Percentiles rank a stretch among this genome's conserved stretches.
Conservation (phyloP, 2,329 filamentous ascomycete species). For the Paraphoma sp. region DNA sequence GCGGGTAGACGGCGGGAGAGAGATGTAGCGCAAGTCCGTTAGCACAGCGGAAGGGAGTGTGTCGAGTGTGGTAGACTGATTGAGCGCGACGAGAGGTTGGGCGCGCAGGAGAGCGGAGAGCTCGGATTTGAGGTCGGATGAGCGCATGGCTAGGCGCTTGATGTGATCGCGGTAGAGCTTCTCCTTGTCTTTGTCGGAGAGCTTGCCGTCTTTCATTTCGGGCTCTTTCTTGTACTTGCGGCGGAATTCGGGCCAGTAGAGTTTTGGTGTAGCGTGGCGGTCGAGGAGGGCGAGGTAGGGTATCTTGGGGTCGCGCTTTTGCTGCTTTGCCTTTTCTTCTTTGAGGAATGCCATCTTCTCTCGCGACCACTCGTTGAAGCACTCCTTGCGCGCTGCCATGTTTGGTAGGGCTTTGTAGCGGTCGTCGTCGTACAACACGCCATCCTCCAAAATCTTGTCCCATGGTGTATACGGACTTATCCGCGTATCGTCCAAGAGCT, state of each 20-base stretch:
- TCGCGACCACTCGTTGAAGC: constrained; percentile 83
- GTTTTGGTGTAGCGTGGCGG: constrained; percentile 81
- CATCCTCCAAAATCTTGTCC: constrained; percentile 87
- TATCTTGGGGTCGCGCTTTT: constrained; percentile 82
- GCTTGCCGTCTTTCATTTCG: constrained; percentile 74
- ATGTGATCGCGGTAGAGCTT: constrained; percentile 80
- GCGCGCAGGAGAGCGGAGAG: constrained; percentile 69
- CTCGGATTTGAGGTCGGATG: constrained; percentile 72
- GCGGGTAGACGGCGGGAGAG: constrained; percentile 65
- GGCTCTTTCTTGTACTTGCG: constrained; percentile 85
- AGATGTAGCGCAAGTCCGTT: constrained; percentile 73
- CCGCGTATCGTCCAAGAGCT: constrained; percentile 80
- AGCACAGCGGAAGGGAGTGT: constrained; percentile 69
- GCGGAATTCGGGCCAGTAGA: constrained; percentile 98
- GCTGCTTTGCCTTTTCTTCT: constrained; percentile 74
- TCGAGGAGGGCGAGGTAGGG: constrained; percentile 83
- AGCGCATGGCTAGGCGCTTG: constrained; percentile 68
- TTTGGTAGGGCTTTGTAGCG: constrained; percentile 84
- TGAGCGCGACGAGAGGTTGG: constrained; percentile 64
- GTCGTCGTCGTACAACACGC: constrained; percentile 80
- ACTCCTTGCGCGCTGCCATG: constrained; percentile 81
- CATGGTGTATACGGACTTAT: constrained; percentile 90
- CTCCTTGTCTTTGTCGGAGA: constrained; percentile 73
- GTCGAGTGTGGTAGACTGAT: constrained; percentile 63
- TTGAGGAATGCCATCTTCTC: constrained; percentile 76